Evolutionary conservation across 1,139 yeast species (phyloP).

Genomic region (Taphrina populina): DNA sequence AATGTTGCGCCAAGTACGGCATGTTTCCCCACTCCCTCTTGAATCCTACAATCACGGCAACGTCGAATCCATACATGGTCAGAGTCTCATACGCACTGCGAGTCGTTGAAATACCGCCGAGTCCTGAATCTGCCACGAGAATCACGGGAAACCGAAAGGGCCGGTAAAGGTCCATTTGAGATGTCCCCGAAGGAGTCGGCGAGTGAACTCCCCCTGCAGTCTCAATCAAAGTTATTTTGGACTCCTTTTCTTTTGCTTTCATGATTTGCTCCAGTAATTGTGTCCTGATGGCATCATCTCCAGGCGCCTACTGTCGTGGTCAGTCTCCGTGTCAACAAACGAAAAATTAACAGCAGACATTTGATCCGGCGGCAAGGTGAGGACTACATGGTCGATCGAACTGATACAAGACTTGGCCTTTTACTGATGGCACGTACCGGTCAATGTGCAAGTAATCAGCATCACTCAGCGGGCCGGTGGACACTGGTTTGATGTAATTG

Average conservation of each 20-base stretch:
- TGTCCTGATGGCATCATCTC: conserved; percentile 18
- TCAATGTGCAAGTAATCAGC: conserved; percentile 40
- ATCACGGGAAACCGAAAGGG: conserved; percentile 42
- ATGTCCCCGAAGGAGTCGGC: conserved; percentile 41
- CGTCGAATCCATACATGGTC: conserved; percentile 41
- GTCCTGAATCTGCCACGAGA: conserved; percentile 41
- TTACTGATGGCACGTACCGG: conserved; percentile 25
- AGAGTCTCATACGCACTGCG: conserved; percentile 42
- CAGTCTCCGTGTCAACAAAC: too few relatives aligned
- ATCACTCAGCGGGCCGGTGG: conserved; percentile 41
- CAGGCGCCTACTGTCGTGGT: conserved; percentile 15
- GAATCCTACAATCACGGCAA: conserved; percentile 40
- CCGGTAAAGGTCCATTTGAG: conserved; percentile 42
- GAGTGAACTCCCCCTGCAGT: conserved; percentile 44
- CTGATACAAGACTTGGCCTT: conserved; percentile 39
- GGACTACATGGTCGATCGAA: conserved; percentile 42
- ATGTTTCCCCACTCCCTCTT: conserved; percentile 39
- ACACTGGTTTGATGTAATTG: conserved; percentile 42
- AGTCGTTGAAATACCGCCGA: conserved; percentile 43
- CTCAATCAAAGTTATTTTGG: conserved; percentile 40
- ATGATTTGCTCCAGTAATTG: neutral
- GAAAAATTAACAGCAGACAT: conserved; percentile 13
- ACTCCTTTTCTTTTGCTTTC: neutral
- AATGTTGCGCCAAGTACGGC: conserved; percentile 40
- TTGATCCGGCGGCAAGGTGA: conserved; percentile 40